These are phyloP conservation scores for Linanthus parryae DNA, from an alignment of 148 eudicot genomes.

Conservation along the genomic window DNA sequence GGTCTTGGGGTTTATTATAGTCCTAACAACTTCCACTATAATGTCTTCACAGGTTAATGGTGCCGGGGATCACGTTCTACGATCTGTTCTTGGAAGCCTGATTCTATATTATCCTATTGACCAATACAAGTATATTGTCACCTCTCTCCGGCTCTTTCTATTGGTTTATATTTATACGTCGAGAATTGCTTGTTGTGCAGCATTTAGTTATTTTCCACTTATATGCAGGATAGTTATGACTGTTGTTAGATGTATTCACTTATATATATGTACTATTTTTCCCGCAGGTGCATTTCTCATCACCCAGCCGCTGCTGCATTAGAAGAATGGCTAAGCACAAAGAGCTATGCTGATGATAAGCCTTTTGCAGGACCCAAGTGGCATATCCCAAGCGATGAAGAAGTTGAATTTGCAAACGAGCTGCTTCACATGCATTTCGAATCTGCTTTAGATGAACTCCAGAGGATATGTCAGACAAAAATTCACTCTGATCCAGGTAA, in stretches of 20 bases:
- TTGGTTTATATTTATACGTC: conserved; percentile 8
- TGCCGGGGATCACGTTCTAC: conserved; percentile 91
- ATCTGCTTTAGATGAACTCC: conserved; percentile 80
- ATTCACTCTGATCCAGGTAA: conserved; percentile 87
- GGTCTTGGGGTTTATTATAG: conserved; percentile 2
- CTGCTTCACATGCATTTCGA: conserved; percentile 74
- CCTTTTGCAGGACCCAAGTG: conserved; percentile 61
- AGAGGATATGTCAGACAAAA: conserved; percentile 65
- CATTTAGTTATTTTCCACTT: neutral
- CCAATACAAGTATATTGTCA: conserved; percentile 68
- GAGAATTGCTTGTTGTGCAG: neutral
- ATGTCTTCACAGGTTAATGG: conserved; percentile 77
- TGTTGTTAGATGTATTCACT: neutral
- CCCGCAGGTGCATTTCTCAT: conserved; percentile 64
- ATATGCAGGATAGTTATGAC: neutral
- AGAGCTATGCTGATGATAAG: conserved; percentile 49
- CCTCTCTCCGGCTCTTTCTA: conserved; percentile 2
- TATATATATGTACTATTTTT: conserved; percentile 4
- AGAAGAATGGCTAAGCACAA: conserved; percentile 88
- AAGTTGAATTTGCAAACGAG: conserved; percentile 82
- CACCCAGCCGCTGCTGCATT: conserved; percentile 57
- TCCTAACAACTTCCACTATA: conserved; percentile 6
- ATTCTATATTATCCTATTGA: conserved; percentile 86
- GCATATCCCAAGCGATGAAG: conserved; percentile 83
- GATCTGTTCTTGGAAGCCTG: conserved; percentile 90